phyloP scores from a whole-genome alignment of 768 basidiomycete species.

The Daedalea quercina region DNA sequence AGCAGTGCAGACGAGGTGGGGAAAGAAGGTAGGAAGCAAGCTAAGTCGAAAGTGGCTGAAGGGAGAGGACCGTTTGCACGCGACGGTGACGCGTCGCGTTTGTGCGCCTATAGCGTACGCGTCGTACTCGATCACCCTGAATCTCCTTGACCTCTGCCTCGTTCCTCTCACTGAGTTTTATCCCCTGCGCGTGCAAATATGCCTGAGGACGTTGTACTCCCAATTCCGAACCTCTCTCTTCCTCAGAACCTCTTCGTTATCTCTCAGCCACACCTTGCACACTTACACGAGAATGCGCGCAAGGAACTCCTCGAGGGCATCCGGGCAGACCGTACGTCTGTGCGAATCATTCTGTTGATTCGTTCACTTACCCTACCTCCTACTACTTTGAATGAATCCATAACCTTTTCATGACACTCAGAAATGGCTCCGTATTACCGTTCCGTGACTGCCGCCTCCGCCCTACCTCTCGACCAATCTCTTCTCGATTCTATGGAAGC shows the following conservation, averaged over 20 bases:
- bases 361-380: too few relatives aligned
- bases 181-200: constrained; percentile 29
- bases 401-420: constrained; percentile 21
- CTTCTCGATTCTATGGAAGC: constrained; percentile 56
- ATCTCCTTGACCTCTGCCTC: not conserved
- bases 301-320: constrained; percentile 65
- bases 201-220: constrained; percentile 80
- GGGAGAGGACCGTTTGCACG: constrained; percentile 4
- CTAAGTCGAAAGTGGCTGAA: constrained; percentile 8
- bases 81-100: constrained; percentile 27
- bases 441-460: constrained; percentile 43
- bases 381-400: not conserved
- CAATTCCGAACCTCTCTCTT: constrained; percentile 80
- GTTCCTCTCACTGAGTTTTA: constrained; percentile 1
- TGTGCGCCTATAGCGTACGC: constrained; percentile 20
- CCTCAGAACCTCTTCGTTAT: constrained; percentile 78
- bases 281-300: constrained; percentile 63
- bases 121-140: constrained; percentile 20
- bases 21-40: not conserved
- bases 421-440: constrained; percentile 88
- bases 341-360: not conserved
- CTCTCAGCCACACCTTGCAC: constrained; percentile 48
- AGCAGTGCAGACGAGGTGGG: not conserved
- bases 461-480: constrained; percentile 42
- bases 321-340: constrained; percentile 64